Conservation (phyloP, 495 filamentous ascomycete species). For the Daldinia grandis region DNA sequence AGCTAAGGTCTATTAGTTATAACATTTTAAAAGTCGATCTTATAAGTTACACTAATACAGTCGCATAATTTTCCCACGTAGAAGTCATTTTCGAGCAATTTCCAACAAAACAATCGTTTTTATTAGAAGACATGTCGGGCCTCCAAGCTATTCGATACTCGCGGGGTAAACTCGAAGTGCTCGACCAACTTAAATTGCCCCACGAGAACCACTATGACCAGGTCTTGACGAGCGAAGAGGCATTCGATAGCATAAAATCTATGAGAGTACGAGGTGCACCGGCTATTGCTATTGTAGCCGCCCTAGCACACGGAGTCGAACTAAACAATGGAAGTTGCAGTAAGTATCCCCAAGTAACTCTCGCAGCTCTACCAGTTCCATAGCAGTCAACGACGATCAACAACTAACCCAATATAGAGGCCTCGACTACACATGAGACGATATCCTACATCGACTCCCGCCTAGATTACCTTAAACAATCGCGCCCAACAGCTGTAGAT, state of each 20-base stretch:
- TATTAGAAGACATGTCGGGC: conserved; percentile 48
- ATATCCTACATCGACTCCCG: conserved; percentile 72
- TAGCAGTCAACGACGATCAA: neutral
- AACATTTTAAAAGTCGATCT: neutral
- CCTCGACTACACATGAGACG: conserved; percentile 64
- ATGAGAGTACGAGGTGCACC: conserved; percentile 96
- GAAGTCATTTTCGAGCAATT: neutral
- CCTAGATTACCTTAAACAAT: conserved; percentile 83
- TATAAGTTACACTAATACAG: too few species aligned
- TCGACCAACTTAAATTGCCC: conserved; percentile 92
- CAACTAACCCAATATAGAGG: conserved; percentile 22
- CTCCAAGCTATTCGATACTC: conserved; percentile 90
- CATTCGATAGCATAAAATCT: conserved; percentile 88
- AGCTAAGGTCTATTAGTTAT: neutral
- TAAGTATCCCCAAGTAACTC: conserved; percentile 47
- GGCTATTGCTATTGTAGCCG: conserved; percentile 96
- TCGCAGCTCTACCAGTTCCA: neutral
- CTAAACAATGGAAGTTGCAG: conserved; percentile 62
- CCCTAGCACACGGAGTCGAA: conserved; percentile 83
- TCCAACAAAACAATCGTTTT: neutral
- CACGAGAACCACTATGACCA: conserved; percentile 82
- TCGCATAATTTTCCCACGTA: neutral
- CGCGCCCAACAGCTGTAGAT: conserved; percentile 93
- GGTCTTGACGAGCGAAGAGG: conserved; percentile 78
- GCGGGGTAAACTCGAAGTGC: conserved; percentile 78